phyloP scores from a whole-genome alignment of 2,329 filamentous ascomycete genomes.

The Botryotinia narcissicola region DNA sequence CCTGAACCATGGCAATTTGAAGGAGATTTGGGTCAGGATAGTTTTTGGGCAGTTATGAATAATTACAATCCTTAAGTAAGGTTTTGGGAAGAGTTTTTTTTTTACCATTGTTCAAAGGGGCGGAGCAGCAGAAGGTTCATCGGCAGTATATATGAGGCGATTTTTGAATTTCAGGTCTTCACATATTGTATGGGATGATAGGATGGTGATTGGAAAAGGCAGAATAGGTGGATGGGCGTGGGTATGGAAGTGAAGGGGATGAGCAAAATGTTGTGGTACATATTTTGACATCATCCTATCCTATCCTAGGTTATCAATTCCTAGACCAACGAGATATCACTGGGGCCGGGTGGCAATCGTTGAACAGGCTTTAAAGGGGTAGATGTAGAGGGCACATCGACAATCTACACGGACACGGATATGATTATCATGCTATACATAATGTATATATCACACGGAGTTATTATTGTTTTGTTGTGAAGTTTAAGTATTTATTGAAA shows the following conservation, averaged over 20 bases:
- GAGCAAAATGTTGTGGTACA: neutral
- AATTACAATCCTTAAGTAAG: conserved; percentile 35
- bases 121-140: neutral
- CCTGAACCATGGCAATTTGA: conserved; percentile 49
- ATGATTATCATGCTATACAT: neutral
- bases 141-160: neutral
- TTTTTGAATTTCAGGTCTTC: neutral
- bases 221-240: neutral
- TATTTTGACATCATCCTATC: neutral
- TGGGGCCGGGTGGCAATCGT: neutral
- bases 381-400: neutral
- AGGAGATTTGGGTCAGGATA: conserved; percentile 54
- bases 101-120: neutral
- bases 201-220: neutral
- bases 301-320: neutral
- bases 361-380: neutral
- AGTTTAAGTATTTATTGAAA: neutral
- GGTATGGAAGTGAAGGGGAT: neutral
- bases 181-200: neutral
- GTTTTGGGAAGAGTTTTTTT: neutral
- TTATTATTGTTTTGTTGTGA: neutral
- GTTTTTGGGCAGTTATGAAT: conserved; percentile 56
- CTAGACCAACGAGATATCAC: neutral
- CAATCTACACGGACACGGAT: neutral
- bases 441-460: neutral